Evolutionary conservation across 1,284 basidiomycete genomes (phyloP).

Genomic region (Sporisorium exsertum): DNA sequence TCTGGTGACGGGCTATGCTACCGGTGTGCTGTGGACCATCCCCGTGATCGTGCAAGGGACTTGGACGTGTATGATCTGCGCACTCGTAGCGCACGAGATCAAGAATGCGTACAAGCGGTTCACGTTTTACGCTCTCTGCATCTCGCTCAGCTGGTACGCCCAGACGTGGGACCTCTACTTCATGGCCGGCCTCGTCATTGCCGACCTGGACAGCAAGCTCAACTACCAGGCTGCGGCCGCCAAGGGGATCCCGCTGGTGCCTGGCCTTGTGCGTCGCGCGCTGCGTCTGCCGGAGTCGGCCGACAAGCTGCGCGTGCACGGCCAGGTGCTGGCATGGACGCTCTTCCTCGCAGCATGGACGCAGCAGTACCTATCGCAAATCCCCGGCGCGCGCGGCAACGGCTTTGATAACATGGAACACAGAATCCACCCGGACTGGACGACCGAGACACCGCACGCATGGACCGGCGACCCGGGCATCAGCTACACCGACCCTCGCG

Average conservation of each 20-base stretch:
- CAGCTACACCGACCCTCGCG: constrained; percentile 49
- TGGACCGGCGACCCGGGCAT: constrained; percentile 27
- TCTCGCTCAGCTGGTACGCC: constrained; percentile 60
- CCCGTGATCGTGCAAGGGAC: constrained; percentile 61
- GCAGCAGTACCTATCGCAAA: constrained; percentile 49
- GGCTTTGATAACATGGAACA: constrained; percentile 50
- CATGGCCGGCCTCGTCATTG: constrained; percentile 60
- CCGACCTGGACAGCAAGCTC: constrained; percentile 61
- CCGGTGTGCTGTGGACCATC: constrained; percentile 65
- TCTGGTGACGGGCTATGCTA: constrained; percentile 58
- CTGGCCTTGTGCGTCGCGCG: constrained; percentile 18
- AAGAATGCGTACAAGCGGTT: constrained; percentile 60
- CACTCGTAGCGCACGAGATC: constrained; percentile 61
- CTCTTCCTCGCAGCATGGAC: constrained; percentile 54
- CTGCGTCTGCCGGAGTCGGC: constrained; percentile 36
- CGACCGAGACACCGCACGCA: constrained; percentile 30
- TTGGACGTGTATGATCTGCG: constrained; percentile 59
- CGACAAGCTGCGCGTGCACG: constrained; percentile 46
- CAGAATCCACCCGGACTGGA: constrained; percentile 54
- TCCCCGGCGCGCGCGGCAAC: constrained; percentile 27
- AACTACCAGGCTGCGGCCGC: constrained; percentile 55
- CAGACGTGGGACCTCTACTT: constrained; percentile 64
- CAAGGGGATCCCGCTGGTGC: constrained; percentile 51
- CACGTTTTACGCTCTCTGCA: constrained; percentile 57
- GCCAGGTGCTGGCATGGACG: constrained; percentile 57